phyloP scores from a whole-genome alignment of 371 early-diverging fungal genomes.

The Gilbertella persicaria region DNA sequence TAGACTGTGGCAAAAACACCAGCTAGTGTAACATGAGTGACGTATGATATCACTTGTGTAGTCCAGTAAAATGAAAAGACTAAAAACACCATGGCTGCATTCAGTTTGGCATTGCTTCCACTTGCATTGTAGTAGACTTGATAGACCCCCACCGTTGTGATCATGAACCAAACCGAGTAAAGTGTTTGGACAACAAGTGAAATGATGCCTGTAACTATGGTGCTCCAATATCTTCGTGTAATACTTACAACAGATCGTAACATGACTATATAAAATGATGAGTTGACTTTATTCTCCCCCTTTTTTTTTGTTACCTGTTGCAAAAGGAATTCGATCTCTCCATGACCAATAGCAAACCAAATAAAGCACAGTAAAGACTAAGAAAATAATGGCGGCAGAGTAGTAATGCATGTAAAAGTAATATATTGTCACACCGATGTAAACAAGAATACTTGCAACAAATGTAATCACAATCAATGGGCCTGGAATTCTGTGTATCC shows the following conservation, averaged over 20 bases:
- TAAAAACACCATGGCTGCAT: slow-evolving; percentile 66
- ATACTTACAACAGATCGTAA: slow-evolving; percentile 57
- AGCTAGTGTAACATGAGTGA: slow-evolving; percentile 77
- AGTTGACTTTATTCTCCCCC: neutral
- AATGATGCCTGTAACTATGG: slow-evolving; percentile 48
- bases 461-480: slow-evolving; percentile 49
- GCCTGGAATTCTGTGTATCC: slow-evolving; percentile 30
- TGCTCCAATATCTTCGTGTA: slow-evolving; percentile 58
- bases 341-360: slow-evolving; percentile 52
- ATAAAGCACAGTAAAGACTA: slow-evolving; percentile 51
- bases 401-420: slow-evolving; percentile 54
- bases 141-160: slow-evolving; percentile 54
- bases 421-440: slow-evolving; percentile 58
- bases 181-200: slow-evolving; percentile 56
- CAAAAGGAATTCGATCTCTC: slow-evolving; percentile 60
- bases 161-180: slow-evolving; percentile 49
- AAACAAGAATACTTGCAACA: slow-evolving; percentile 51
- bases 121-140: slow-evolving; percentile 47
- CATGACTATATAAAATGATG: slow-evolving; percentile 37
- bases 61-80: slow-evolving; percentile 86
- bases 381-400: slow-evolving; percentile 56
- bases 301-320: slow-evolving; percentile 41
- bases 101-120: slow-evolving; percentile 46
- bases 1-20: slow-evolving; percentile 84
- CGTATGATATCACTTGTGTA: slow-evolving; percentile 77